Base-by-base conservation (phyloP, 257 asterid species). In the Schizonepeta tenuifolia region DNA sequence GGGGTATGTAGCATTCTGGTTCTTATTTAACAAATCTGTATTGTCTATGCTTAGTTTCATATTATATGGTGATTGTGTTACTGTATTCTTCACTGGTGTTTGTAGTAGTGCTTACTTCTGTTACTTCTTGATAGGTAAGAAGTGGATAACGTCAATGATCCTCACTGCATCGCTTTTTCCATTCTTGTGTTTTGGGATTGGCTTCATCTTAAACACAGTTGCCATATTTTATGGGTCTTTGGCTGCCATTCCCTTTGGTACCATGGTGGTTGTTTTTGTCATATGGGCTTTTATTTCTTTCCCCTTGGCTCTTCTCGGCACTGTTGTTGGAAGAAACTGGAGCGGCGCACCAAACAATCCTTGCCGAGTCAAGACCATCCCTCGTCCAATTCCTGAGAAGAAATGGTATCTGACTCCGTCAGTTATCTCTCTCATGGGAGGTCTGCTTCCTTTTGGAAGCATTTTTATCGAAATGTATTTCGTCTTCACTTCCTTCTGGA, bases 351-450 rank as follows among this genome's bases (percentile, higher is more conserved):
- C 95, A 53, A 87, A 90, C 82, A 90, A 88, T 77, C 96, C 96
- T 67, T 90, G 96, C 83, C 87, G 95, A 28, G 96, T 90, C 56
- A 90, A 90, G 86, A 90, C 97, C 55, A 90, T 90, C 67, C 97
- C 97, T 22, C 96, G 96, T 64, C 98, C 97, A 43, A 91, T 94
- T 55, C 99, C 99, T 5, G 97, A 89, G 84, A 94, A 89, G 88
- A 89, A 89, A 70, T 89, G 96, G 96, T 89, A 88, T 69, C 90
- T 90, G 65, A 88, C 92, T 4, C 91, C 97, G 36, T 83, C 90
- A 5, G 77, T 90, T 50, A 81, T 90, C 77, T 83, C 97, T 59
- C 87, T 90, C 79, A 88, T 90, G 97, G 95, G 97, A 65, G 97
- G 97, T 68, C 82, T 90, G 63, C 95, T 90, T 76, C 95, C 96